These are phyloP conservation scores for Hydnomerulius pinastri DNA, from an alignment of 768 basidiomycete genomes.

Conservation along the genomic window DNA sequence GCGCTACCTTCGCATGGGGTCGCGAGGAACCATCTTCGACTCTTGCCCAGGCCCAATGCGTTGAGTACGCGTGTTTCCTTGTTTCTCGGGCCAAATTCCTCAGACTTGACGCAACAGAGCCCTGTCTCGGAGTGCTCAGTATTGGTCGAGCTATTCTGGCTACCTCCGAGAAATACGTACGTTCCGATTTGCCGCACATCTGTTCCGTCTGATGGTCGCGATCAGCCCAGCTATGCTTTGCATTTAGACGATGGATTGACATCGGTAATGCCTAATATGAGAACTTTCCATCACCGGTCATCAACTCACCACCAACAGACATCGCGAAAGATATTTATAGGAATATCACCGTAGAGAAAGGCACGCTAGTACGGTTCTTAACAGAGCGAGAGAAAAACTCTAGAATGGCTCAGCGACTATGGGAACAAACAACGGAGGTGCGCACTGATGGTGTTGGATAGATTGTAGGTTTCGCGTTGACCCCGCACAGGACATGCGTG, in stretches of 20 bases:
- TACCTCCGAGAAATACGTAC: constrained; percentile 77
- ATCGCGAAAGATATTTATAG: constrained; percentile 65
- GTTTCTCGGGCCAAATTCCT: constrained; percentile 5
- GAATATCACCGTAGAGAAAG: constrained; percentile 63
- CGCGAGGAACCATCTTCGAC: constrained; percentile 1
- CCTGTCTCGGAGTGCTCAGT: constrained; percentile 74
- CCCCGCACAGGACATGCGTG: constrained; percentile 30
- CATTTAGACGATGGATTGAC: constrained; percentile 73
- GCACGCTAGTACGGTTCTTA: constrained; percentile 49
- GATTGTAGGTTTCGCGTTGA: background rate
- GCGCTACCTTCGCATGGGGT: constrained; percentile 30
- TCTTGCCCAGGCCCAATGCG: constrained; percentile 46
- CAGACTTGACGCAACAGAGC: constrained; percentile 44
- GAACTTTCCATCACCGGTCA: constrained; percentile 9
- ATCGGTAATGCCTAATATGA: constrained; percentile 48
- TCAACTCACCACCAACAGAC: constrained; percentile 38
- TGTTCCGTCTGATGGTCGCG: constrained; percentile 22
- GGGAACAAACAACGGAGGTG: constrained; percentile 31
- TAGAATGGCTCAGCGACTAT: constrained; percentile 28
- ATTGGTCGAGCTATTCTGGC: constrained; percentile 85
- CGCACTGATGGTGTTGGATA: constrained; percentile 6
- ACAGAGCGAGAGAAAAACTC: constrained; percentile 43
- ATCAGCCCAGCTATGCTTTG: constrained; percentile 74
- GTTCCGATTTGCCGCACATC: constrained; percentile 32
- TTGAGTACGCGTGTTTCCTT: constrained; percentile 42